phyloP scores from a whole-genome alignment of 345 rosid genomes.

The Psidium guajava region DNA sequence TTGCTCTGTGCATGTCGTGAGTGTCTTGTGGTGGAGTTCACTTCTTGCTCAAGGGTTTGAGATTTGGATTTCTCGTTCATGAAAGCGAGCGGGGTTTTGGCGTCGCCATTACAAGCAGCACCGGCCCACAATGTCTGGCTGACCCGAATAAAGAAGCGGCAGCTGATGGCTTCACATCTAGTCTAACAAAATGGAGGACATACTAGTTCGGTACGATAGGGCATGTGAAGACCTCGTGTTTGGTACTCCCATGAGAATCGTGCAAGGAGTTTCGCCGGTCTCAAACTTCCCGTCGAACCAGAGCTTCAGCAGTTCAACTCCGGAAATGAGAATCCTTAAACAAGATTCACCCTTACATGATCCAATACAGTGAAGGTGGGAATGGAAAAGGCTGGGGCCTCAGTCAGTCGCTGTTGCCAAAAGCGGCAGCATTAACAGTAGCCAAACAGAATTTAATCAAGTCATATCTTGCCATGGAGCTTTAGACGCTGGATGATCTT shows the following conservation, averaged over 20 bases:
- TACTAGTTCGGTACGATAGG: neutral
- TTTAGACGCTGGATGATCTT: neutral
- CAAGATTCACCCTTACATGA: neutral
- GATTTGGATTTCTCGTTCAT: neutral
- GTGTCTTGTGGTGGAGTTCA: too few species aligned
- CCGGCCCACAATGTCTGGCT: neutral
- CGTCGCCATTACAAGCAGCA: neutral
- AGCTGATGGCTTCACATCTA: neutral
- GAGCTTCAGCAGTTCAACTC: neutral
- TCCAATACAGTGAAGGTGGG: neutral
- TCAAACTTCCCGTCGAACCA: neutral
- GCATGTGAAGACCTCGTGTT: neutral
- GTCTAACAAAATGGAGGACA: neutral
- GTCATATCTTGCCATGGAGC: neutral
- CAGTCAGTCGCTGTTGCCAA: neutral
- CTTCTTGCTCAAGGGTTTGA: neutral
- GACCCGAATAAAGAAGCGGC: neutral
- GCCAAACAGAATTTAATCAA: neutral
- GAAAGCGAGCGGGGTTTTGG: neutral
- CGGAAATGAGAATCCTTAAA: neutral
- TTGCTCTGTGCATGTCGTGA: too few species aligned
- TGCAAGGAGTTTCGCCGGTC: neutral
- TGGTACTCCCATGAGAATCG: neutral
- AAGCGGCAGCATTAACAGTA: neutral
- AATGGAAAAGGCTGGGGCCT: neutral